phyloP scores from a whole-genome alignment of 2,329 filamentous ascomycete genomes.

The Venturia pyrina region DNA sequence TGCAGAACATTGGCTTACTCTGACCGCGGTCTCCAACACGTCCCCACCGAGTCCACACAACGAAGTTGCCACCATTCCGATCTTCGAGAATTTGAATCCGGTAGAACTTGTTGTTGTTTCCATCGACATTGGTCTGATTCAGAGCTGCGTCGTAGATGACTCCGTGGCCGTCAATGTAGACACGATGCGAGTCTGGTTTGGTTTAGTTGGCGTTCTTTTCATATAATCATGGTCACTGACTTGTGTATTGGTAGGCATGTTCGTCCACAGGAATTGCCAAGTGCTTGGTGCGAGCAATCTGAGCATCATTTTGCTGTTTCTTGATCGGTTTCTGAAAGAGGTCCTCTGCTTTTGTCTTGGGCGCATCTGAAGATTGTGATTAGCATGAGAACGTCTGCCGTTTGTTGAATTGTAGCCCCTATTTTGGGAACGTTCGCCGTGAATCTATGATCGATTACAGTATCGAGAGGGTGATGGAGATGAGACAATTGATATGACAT shows the following conservation, averaged over 20 bases:
- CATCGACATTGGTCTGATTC: constrained; percentile 62
- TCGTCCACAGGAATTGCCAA: constrained; percentile 10
- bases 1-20: constrained; percentile 29
- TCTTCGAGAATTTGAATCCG: constrained; percentile 48
- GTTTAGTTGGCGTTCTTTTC: neutral
- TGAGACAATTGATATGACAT: neutral
- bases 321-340: constrained; percentile 7
- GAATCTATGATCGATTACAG: neutral
- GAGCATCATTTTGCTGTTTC: constrained; percentile 6
- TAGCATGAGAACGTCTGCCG: neutral
- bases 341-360: neutral
- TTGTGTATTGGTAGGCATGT: neutral
- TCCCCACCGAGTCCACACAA: constrained; percentile 68
- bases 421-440: neutral
- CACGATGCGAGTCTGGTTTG: constrained; percentile 25
- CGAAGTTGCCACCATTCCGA: constrained; percentile 21
- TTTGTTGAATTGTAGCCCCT: neutral
- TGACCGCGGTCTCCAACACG: constrained; percentile 53
- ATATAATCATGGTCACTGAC: neutral
- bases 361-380: neutral
- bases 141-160: constrained; percentile 70
- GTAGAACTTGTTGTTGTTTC: constrained; percentile 81
- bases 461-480: neutral
- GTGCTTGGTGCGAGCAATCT: neutral
- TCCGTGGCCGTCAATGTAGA: constrained; percentile 56